phyloP scores from a whole-genome alignment of 345 rosid genomes.

The Citrus medica region DNA sequence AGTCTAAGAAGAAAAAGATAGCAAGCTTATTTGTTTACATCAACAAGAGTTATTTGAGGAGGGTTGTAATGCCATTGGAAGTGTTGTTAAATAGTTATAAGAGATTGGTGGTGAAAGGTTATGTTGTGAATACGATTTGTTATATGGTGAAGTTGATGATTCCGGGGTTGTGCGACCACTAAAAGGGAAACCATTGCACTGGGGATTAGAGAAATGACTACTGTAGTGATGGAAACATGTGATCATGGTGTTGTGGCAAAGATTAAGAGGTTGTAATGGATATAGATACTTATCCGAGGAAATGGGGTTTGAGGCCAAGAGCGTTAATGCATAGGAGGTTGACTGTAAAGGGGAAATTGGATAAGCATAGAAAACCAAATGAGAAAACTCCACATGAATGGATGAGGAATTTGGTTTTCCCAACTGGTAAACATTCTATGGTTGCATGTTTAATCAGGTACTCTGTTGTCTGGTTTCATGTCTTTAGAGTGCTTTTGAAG shows the following conservation, averaged over 20 bases:
- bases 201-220: constrained; percentile 94
- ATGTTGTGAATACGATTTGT: constrained; percentile 86
- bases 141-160: constrained; percentile 49
- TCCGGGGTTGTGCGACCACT: constrained; percentile 69
- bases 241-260: constrained; percentile 91
- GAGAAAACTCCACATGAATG: constrained; percentile 72
- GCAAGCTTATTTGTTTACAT: too few species aligned
- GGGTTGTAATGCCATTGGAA: constrained; percentile 89
- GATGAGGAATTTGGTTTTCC: constrained; percentile 67
- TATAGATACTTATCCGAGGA: constrained; percentile 86
- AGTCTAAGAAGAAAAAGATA: too few species aligned
- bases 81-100: constrained; percentile 70
- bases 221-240: constrained; percentile 90
- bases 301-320: constrained; percentile 86
- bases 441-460: constrained; percentile 19
- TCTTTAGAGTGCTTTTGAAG: too few species aligned
- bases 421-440: constrained; percentile 65
- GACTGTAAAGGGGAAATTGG: constrained; percentile 71
- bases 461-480: too few species aligned
- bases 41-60: constrained; percentile 65
- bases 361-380: constrained; percentile 84
- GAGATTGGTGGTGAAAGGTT: constrained; percentile 86
- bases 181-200: constrained; percentile 85
- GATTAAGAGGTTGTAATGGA: constrained; percentile 98
- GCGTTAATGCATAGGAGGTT: constrained; percentile 81